These are phyloP conservation scores for Kernera saxatilis DNA, from an alignment of 345 rosid genomes.

Conservation along the genomic window DNA sequence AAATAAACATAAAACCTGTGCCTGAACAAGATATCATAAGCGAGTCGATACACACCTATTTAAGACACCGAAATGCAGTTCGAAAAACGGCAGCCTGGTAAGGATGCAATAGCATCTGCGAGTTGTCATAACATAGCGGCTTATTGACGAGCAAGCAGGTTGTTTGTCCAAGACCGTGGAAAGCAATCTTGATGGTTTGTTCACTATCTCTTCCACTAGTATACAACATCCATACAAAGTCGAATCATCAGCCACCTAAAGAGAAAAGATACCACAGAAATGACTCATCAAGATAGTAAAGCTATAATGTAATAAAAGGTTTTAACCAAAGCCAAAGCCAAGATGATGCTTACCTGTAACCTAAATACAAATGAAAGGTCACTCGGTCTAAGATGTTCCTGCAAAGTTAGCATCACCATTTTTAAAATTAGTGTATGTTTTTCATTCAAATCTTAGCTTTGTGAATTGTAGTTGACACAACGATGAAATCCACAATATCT, in stretches of 20 bases:
- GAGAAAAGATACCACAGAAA: conserved; percentile 9
- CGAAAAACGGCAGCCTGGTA: conserved; percentile 90
- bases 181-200: conserved; percentile 90
- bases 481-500: background rate
- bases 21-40: background rate
- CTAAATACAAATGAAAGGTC: conserved; percentile 89
- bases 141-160: conserved; percentile 51
- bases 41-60: conserved; percentile 47
- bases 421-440: conserved; percentile 11
- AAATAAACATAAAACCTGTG: background rate
- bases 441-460: background rate
- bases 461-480: background rate
- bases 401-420: conserved; percentile 32
- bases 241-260: conserved; percentile 87
- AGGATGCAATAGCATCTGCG: conserved; percentile 96
- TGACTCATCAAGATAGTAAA: conserved; percentile 5
- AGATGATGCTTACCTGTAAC: conserved; percentile 57
- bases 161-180: conserved; percentile 68
- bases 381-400: conserved; percentile 92
- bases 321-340: background rate
- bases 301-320: background rate
- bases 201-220: conserved; percentile 83
- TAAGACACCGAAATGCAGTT: conserved; percentile 83
- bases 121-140: conserved; percentile 73
- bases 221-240: conserved; percentile 90